Conservation (phyloP, 2,329 filamentous ascomycete genomes). For the Fusarium cicatricum region DNA sequence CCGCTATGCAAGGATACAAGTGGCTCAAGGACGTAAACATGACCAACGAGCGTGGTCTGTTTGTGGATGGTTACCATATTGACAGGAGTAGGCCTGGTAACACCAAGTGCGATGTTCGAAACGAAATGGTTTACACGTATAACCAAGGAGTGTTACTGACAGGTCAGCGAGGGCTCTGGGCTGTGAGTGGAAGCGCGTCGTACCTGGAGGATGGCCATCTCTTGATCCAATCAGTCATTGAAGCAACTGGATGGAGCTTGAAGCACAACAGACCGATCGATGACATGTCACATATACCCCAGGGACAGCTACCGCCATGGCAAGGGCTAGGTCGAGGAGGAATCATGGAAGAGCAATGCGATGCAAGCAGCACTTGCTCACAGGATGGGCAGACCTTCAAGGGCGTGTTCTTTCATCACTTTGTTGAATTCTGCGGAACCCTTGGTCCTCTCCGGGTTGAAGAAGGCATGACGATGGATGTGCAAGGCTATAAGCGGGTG, state of each 20-base stretch:
- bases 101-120: constrained; percentile 78
- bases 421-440: constrained; percentile 78
- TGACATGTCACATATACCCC: constrained; percentile 43
- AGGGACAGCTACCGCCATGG: constrained; percentile 64
- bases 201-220: constrained; percentile 83
- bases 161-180: constrained; percentile 81
- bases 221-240: constrained; percentile 78
- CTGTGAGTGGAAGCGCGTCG: constrained; percentile 73
- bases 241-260: constrained; percentile 78
- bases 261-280: constrained; percentile 53
- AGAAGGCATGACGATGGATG: constrained; percentile 41
- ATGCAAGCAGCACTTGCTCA: constrained; percentile 75
- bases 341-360: constrained; percentile 85
- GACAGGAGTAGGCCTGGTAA: constrained; percentile 68
- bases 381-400: constrained; percentile 94
- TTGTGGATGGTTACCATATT: constrained; percentile 90
- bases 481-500: constrained; percentile 35
- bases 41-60: constrained; percentile 78
- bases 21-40: constrained; percentile 86
- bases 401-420: constrained; percentile 92
- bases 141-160: constrained; percentile 93
- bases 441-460: constrained; percentile 54
- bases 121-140: constrained; percentile 94
- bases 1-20: constrained; percentile 78
- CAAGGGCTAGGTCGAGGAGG: constrained; percentile 79